These are phyloP conservation scores for Diplodia seriata DNA, from an alignment of 2,329 filamentous ascomycete species.

Conservation along the genomic window DNA sequence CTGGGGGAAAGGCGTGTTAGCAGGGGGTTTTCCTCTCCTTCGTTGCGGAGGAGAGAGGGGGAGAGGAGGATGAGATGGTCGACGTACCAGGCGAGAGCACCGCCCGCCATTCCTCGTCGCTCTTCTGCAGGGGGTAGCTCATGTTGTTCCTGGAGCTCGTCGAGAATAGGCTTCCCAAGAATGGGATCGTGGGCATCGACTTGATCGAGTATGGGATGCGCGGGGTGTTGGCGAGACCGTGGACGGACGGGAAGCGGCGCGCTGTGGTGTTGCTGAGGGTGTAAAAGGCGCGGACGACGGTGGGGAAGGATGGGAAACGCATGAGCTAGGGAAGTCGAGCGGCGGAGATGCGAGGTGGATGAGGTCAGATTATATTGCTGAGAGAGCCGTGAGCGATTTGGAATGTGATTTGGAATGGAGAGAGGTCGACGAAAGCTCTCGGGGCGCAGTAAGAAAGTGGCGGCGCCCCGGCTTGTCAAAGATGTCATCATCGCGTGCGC, in stretches of 20 bases:
- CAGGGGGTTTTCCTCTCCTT: not conserved
- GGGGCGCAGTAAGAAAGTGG: conserved; percentile 12
- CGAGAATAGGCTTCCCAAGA: conserved; percentile 78
- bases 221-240: conserved; percentile 39
- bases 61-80: not conserved
- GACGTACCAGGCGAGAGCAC: conserved; percentile 74
- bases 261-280: conserved; percentile 55
- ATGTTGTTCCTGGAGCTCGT: conserved; percentile 55
- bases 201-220: conserved; percentile 47
- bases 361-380: not conserved
- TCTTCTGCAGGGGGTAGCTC: conserved; percentile 78
- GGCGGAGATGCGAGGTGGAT: not conserved
- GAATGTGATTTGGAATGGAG: conserved; percentile 3
- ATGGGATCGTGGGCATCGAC: conserved; percentile 79
- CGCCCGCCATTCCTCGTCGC: conserved; percentile 85
- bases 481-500: conserved; percentile 20
- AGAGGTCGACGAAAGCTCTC: not conserved
- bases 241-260: conserved; percentile 38
- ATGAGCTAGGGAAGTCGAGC: conserved; percentile 1
- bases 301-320: conserved; percentile 35
- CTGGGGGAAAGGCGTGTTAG: conserved; percentile 55
- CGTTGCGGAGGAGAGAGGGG: too few species aligned
- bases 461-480: conserved; percentile 9
- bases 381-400: not conserved
- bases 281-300: conserved; percentile 57